Base-by-base conservation (phyloP, 2,329 filamentous ascomycete species). In the Sporothrix luriei region DNA sequence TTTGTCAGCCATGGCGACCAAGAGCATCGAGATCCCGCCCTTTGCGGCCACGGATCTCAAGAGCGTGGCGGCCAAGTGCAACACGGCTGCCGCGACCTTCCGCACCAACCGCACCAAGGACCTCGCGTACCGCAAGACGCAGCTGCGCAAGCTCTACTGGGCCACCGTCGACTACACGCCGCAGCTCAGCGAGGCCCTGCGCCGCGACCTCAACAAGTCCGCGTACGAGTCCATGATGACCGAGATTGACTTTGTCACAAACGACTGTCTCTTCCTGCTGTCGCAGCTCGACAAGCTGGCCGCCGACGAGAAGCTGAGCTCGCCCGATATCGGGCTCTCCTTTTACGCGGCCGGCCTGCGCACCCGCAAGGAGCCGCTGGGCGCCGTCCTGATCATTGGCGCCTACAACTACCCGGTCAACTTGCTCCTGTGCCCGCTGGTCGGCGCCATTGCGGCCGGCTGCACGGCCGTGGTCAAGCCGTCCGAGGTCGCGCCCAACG, bases 101-200 rank as follows among this genome's bases (percentile, higher is more conserved):
- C 84, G 85, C 75, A 86, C 91, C 21, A 89, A 93, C 78, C 91
- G 90, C 81, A 97, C 94, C 55, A 93, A 93, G 77, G 86, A 92
- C 68, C 78, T 97, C 71, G 86, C 92, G 76, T 98, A 91, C 82
- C 89, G 95, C 73, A 84, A 94, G 73, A 84, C 88, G 68, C 95
- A 98, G 84, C 88, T 99, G 72, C 91, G 94, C 75, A 94, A 93
- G 85, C 89, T 98, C 69, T 98, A 97, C 84, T 98, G 95, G 95
- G 93, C 87, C 9, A 79, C 97, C 74, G 88, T 88, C 73, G 94
- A 98, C 83, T 90, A 92, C 78, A 85, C 89, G 69, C 83, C 88
- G 59, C 86, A 90, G 74, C 84, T 98, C 72, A 78, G 88, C 74
- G 91, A 92, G 78, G 93, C 94, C 26, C 87, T 93, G 77, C 84